Evolutionary conservation across 768 basidiomycete genomes (phyloP), one percentile per base, ranked within the genome.

Genomic region (Boletus pseudo-olivaceus): DNA sequence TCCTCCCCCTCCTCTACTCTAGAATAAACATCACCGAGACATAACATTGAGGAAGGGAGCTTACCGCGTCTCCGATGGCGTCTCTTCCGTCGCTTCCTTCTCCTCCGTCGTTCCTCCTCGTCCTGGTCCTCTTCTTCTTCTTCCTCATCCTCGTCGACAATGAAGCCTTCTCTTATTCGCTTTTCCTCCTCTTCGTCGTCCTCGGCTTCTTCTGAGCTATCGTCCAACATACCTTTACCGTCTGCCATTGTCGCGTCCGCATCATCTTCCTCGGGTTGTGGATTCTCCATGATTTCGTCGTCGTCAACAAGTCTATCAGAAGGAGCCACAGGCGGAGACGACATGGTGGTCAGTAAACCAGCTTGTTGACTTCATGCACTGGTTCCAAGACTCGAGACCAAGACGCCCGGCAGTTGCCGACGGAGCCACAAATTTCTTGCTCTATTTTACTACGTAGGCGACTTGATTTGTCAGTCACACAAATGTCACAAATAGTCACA

Each of bases 111-210:
- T 51, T 78, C 80, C 41, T 79, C 77, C 40, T 82, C 83, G 14
- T 80, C 82, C 2, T 83, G 84, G 0, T 83, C 88, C 4, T 88
- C 90, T 0, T 93, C 91, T 4, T 93, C 91, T 0, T 93, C 91
- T 7, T 93, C 91, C n/a, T 93, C 88, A 0, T 90, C 93, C 55
- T 95, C 92, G 9, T 90, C 90, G 8, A 94, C 93, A 62, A 98
- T 97, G 67, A 98, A 97, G 0, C 91, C 94, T 47, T 94, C 90
- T 47, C 84, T 76, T 52, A 97, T 83, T 53, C 82, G 78, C 53
- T 82, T 80, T 62, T 77, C 88, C 73, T 93, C 93, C 57, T 96
- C 95, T 62, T 85, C 89, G 65, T 96, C 93, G 45, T 96, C 93
- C 35, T 95, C 91, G 34, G 82, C 87, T 65, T 93, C 90, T 63